Evolutionary conservation across 2,329 filamentous ascomycete species (phyloP).

Genomic region (Cercospora canescens): DNA sequence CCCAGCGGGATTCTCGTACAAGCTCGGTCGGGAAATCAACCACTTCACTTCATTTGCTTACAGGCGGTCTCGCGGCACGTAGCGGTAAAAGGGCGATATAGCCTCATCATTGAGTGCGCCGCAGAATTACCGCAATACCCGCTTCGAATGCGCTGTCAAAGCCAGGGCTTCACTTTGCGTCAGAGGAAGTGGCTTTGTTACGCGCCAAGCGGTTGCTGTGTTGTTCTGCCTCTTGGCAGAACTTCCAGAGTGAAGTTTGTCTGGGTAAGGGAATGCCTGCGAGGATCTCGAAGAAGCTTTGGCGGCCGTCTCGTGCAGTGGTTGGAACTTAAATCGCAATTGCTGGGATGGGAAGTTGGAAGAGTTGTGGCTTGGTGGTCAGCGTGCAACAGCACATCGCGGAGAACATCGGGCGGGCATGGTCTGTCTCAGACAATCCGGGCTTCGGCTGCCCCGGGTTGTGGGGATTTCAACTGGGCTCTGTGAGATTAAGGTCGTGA

Average conservation of each 20-base stretch:
- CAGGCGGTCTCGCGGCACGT: too few species aligned
- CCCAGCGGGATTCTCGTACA: too few species aligned
- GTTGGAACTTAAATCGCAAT: neutral
- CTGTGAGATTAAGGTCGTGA: neutral
- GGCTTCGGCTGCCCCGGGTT: neutral
- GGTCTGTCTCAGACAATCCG: neutral
- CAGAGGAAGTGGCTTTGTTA: neutral
- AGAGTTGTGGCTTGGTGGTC: neutral
- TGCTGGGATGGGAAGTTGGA: neutral
- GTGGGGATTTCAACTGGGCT: neutral
- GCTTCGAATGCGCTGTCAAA: neutral
- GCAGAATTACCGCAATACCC: neutral
- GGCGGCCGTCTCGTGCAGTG: neutral
- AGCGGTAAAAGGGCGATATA: too few species aligned
- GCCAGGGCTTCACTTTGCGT: neutral
- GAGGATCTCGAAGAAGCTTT: neutral
- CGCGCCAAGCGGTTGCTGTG: conserved; percentile 4
- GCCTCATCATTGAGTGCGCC: too few species aligned
- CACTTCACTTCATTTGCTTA: too few species aligned
- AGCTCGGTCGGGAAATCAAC: too few species aligned
- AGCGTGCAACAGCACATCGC: neutral
- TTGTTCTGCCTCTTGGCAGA: neutral
- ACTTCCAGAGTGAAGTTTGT: neutral
- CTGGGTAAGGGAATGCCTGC: neutral
- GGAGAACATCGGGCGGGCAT: neutral